A percentile compares a stretch with the other conserved stretches of the same genome.
Conservation (phyloP, 176 grass and related monocot genomes). For the bread wheat (Triticum aestivum) region IWGSC_CS_RefSeq_v2.1 NC_057802.1:124243738-124244237, state of each 20-base stretch:
- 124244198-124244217: too few relatives aligned
- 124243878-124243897: slow-evolving; percentile 27
- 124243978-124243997: slow-evolving; percentile 23
- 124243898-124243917: slow-evolving; percentile 35
- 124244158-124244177: too few relatives aligned
- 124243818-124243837: too few relatives aligned
- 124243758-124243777: neutral
- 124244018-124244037: neutral
- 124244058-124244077: neutral
- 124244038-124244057: neutral
- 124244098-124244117: too few relatives aligned
- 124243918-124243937: neutral
- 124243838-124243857: neutral
- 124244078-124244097: too few relatives aligned
- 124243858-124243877: neutral
- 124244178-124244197: too few relatives aligned
- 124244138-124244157: too few relatives aligned
- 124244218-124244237: too few relatives aligned
- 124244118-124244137: too few relatives aligned
- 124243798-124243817: neutral
- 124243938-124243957: slow-evolving; percentile 19
- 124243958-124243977: slow-evolving; percentile 25
- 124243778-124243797: neutral
- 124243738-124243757: neutral
- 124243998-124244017: slow-evolving; percentile 43